A percentile compares a stretch with the other conserved stretches of the same genome.
phyloP scores from a whole-genome alignment of 2,329 filamentous ascomycete species.

The Aspergillus calidoustus region DNA sequence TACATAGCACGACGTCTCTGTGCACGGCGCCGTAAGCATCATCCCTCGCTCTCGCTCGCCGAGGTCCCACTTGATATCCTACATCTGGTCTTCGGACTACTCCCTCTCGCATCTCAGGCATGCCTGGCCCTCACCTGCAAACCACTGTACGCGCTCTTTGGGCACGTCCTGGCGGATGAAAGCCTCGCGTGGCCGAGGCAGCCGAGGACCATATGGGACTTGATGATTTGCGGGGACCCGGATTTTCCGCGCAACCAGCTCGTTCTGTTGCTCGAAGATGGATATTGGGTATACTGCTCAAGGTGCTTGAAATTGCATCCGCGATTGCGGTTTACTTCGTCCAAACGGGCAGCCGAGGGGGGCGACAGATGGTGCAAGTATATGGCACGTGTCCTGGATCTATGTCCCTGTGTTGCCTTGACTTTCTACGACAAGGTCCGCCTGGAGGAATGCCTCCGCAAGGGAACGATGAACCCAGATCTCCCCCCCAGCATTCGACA shows the following conservation, averaged over 20 bases:
- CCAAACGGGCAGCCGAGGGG: not conserved
- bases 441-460: not conserved
- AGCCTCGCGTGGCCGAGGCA: constrained; percentile 1
- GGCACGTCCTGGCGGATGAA: constrained; percentile 1
- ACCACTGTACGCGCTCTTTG: constrained; percentile 1
- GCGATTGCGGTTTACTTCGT: not conserved
- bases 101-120: constrained; percentile 5
- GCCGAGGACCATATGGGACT: not conserved
- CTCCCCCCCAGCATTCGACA: not conserved
- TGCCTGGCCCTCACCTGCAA: constrained; percentile 16
- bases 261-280: constrained; percentile 2
- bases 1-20: not conserved
- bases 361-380: not conserved
- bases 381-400: not conserved
- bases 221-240: not conserved
- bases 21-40: not conserved
- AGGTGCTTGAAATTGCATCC: not conserved
- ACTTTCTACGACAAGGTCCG: not conserved
- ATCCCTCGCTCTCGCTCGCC: not conserved
- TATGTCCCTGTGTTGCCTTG: not conserved
- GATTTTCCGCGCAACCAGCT: not conserved
- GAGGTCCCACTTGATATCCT: constrained; percentile 7
- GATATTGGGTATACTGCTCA: not conserved
- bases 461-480: not conserved
- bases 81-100: not conserved